phyloP scores from a whole-genome alignment of 371 early-diverging fungal species.

The Amoeboradix gromovi region DNA sequence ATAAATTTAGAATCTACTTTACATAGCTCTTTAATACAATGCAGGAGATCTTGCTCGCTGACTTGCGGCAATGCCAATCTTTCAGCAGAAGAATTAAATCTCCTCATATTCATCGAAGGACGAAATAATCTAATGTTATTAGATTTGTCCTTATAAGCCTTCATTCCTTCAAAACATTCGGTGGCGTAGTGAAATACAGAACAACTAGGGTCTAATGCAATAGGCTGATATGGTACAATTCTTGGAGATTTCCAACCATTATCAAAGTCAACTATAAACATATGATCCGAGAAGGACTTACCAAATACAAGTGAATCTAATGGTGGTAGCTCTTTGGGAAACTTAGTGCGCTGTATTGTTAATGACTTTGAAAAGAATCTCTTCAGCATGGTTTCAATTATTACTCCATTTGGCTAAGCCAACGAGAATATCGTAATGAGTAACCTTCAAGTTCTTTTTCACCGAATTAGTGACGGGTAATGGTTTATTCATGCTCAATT shows the following conservation, averaged over 20 bases:
- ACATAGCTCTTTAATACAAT: constrained; percentile 51
- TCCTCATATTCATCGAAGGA: constrained; percentile 66
- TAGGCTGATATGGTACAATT: constrained; percentile 39
- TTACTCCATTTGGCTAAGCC: too few relatives aligned
- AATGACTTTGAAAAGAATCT: too few relatives aligned
- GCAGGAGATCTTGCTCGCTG: constrained; percentile 33
- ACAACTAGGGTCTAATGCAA: constrained; percentile 48
- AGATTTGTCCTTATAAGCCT: constrained; percentile 51
- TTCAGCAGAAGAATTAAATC: constrained; percentile 34
- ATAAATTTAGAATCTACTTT: constrained; percentile 58
- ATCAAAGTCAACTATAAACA: constrained; percentile 35
- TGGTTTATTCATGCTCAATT: too few relatives aligned
- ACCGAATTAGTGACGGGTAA: too few relatives aligned
- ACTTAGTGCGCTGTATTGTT: too few relatives aligned
- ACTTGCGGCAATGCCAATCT: constrained; percentile 41
- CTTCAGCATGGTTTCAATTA: too few relatives aligned
- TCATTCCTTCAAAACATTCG: constrained; percentile 75
- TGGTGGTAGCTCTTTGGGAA: constrained; percentile 30
- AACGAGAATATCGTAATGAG: too few relatives aligned
- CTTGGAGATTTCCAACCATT: constrained; percentile 45
- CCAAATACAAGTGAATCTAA: constrained; percentile 62
- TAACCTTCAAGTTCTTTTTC: too few relatives aligned
- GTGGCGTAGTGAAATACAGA: constrained; percentile 75
- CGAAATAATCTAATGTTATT: constrained; percentile 57
- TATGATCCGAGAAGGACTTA: constrained; percentile 67